phyloP scores from a whole-genome alignment of 164 flowering plant genomes.

The Magnolia changhungtana region DNA sequence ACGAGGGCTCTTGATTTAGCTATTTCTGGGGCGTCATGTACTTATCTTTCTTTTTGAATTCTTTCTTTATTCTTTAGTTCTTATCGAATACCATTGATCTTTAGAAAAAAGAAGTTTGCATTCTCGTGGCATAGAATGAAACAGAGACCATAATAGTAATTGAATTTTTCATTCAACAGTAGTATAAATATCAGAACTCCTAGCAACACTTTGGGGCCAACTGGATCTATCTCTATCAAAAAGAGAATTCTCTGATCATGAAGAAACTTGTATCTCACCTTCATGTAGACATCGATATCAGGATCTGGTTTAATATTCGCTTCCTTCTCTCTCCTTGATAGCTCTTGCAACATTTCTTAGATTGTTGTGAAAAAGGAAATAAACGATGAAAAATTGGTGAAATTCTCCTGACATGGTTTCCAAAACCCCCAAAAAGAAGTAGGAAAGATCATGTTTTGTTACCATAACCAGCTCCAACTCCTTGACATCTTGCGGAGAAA shows the following conservation, averaged over 20 bases:
- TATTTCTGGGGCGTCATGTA: too few relatives aligned
- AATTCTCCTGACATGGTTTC: background rate
- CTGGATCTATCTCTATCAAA: background rate
- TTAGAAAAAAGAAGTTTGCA: too few relatives aligned
- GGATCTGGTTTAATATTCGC: slow-evolving; percentile 89
- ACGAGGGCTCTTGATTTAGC: too few relatives aligned
- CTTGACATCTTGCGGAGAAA: slow-evolving; percentile 87
- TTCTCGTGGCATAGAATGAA: too few relatives aligned
- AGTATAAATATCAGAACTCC: background rate
- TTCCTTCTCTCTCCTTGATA: slow-evolving; percentile 85
- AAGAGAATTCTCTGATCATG: background rate
- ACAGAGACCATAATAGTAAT: too few relatives aligned
- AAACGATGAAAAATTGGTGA: too few relatives aligned
- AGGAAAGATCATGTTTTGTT: slow-evolving; percentile 10
- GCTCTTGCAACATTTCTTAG: slow-evolving; percentile 90
- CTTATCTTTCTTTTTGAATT: too few relatives aligned
- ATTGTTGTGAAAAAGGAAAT: slow-evolving; percentile 2
- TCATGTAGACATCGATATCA: slow-evolving; percentile 95
- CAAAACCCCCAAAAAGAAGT: too few relatives aligned
- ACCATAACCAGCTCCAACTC: slow-evolving; percentile 86
- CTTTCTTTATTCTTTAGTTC: too few relatives aligned
- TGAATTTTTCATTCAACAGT: too few relatives aligned
- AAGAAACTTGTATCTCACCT: slow-evolving; percentile 38
- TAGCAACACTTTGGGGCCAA: background rate
- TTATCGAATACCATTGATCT: too few relatives aligned